Base-by-base conservation (phyloP, 208 protist genomes). In the Porcisia deanei region DNA sequence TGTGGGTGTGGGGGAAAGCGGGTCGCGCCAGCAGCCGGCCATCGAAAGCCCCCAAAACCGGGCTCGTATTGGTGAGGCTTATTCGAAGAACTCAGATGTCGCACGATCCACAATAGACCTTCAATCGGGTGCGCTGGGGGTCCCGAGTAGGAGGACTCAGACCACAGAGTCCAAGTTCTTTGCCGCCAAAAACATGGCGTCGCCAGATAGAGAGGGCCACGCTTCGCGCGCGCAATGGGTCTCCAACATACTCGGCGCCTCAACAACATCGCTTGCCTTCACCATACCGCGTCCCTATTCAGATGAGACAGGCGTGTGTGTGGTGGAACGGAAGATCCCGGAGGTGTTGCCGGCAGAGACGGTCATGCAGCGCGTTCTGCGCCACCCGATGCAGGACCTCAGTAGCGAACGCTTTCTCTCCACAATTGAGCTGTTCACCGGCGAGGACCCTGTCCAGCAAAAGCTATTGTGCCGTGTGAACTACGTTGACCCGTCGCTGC, bases 381-480 rank as follows among this genome's bases (percentile, higher is more conserved):
- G 75, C 9, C 81, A 82, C 71, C 94, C 94, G 0, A 82, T 97
- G 81, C 79, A 87, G 14, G 94, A 97, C 64, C 71, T 97, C 1
- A 87, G 82, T 81, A 84, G 65, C 65, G 81, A 88, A 34, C 91
- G 91, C 78, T 97, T 97, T 68, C 79, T 92, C 30, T 88, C 82
- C 66, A 83, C 82, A 1, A 77, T 97, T 22, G 92, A 96, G 45
- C 61, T 97, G 6, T 96, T 84, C 80, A 77, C 84, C 6, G 90
- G 91, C 3, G 77, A 84, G 53, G 88, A 90, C 70, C 90, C 90
- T 22, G 68, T 82, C 7, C 87, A 90, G 71, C 94, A 95, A 65
- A 82, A 84, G n/a, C 80, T 91, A 71, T 73, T 97, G 8, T 95
- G 94, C 73, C 87, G 88, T 58, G 72, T 97, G n/a, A 89, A 88